These are phyloP conservation scores for Capsicum chinense DNA, from an alignment of 257 asterid species.

Conservation along the genomic window DNA sequence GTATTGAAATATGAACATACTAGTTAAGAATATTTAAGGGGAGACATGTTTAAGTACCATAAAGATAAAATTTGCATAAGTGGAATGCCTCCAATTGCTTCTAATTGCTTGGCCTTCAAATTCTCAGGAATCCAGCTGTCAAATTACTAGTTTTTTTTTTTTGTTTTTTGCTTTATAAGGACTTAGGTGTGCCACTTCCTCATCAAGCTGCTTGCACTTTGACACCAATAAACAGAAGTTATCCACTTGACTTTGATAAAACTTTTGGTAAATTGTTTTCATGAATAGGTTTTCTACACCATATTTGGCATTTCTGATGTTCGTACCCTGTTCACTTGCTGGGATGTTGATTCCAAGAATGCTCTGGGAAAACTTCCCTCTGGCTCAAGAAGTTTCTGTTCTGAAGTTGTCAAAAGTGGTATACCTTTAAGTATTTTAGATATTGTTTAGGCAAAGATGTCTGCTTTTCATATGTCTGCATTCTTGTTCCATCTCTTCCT, in stretches of 20 bases:
- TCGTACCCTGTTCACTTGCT: slow-evolving; percentile 82
- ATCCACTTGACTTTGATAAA: background rate
- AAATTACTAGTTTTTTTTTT: background rate
- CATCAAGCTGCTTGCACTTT: slow-evolving; percentile 20
- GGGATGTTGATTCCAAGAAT: slow-evolving; percentile 82
- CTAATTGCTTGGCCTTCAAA: background rate
- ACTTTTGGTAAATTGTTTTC: slow-evolving; percentile 28
- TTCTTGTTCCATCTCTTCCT: slow-evolving; percentile 1
- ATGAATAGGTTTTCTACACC: slow-evolving; percentile 77
- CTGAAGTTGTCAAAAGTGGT: slow-evolving; percentile 68
- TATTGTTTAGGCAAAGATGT: slow-evolving; percentile 25
- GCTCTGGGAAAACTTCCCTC: slow-evolving; percentile 68
- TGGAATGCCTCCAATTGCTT: slow-evolving; percentile 25
- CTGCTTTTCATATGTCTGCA: slow-evolving; percentile 12
- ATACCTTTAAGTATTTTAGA: slow-evolving; percentile 32
- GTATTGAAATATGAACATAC: background rate
- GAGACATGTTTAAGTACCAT: background rate
- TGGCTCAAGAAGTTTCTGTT: slow-evolving; percentile 61
- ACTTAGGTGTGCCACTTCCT: slow-evolving; percentile 5
- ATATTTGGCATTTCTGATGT: slow-evolving; percentile 81
- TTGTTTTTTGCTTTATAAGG: background rate
- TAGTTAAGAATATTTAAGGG: background rate
- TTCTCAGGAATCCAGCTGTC: background rate
- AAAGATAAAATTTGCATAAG: background rate
- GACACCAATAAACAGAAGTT: background rate